phyloP scores from a whole-genome alignment of 2,329 filamentous ascomycete species.

The Fusarium sp. region DNA sequence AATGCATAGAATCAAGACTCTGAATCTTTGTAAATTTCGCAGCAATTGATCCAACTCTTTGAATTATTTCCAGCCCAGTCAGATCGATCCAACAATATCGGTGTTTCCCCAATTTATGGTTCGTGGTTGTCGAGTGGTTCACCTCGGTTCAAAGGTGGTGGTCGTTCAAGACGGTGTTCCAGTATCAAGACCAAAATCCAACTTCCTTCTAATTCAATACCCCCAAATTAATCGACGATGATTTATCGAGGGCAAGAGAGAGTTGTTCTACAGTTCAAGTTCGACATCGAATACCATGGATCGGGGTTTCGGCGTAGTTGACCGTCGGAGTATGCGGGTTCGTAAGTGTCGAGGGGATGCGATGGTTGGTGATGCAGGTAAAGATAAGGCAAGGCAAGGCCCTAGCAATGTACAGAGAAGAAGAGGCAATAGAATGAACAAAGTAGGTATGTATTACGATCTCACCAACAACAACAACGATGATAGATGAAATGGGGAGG shows the following conservation, averaged over 20 bases:
- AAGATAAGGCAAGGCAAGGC: neutral
- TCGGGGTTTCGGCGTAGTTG: constrained; percentile 23
- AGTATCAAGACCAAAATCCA: neutral
- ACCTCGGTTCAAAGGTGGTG: neutral
- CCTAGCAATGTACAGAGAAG: neutral
- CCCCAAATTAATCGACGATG: neutral
- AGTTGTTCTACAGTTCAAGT: constrained; percentile 11
- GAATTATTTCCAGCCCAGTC: neutral
- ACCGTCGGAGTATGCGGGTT: constrained; percentile 23
- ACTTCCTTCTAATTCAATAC: neutral
- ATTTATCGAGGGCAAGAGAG: constrained; percentile 8
- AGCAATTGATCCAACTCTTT: neutral
- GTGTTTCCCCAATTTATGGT: constrained; percentile 3
- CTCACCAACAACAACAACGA: constrained; percentile 11
- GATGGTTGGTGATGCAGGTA: constrained; percentile 5
- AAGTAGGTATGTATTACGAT: constrained; percentile 14
- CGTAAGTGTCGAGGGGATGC: constrained; percentile 1
- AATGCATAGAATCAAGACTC: constrained; percentile 18
- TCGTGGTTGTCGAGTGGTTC: neutral
- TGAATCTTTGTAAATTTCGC: neutral
- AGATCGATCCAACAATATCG: neutral
- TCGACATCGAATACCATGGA: constrained; percentile 18
- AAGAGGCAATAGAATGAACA: constrained; percentile 13
- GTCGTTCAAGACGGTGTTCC: neutral
- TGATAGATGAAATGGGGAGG: constrained; percentile 30